Conservation (phyloP, 2,329 filamentous ascomycete species). For the Annulohypoxylon truncatum region DNA sequence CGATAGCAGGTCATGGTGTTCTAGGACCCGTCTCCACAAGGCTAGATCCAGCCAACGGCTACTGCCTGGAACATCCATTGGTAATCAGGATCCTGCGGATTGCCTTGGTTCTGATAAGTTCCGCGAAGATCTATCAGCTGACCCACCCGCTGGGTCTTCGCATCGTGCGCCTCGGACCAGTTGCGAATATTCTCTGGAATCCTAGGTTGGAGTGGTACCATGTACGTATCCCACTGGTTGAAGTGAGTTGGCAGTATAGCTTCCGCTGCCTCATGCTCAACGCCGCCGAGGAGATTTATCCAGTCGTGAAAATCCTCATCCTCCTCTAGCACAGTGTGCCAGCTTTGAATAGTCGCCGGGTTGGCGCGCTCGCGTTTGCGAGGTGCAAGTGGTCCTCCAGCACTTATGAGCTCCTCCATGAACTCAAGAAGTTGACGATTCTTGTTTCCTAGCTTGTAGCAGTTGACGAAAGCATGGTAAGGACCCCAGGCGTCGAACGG, state of each 20-base stretch:
- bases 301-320: slow-evolving; percentile 7
- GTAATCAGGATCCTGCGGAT: not conserved
- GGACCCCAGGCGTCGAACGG: slow-evolving; percentile 4
- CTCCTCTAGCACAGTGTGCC: not conserved
- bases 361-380: not conserved
- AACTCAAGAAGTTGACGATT: not conserved
- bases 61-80: not conserved
- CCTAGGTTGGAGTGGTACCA: not conserved
- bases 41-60: no score
- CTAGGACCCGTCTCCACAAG: no score
- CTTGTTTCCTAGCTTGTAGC: not conserved
- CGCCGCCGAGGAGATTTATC: not conserved
- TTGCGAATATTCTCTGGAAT: not conserved
- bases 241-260: slow-evolving; percentile 8
- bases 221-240: slow-evolving; percentile 15
- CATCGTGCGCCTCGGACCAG: not conserved
- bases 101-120: not conserved
- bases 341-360: not conserved
- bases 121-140: not conserved
- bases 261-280: not conserved
- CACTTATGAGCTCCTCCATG: not conserved
- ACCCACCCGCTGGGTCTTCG: not conserved
- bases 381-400: not conserved
- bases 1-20: no score
- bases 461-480: not conserved